Base-by-base conservation (phyloP, 345 rosid genomes). In the Noccaea caerulescens region DNA sequence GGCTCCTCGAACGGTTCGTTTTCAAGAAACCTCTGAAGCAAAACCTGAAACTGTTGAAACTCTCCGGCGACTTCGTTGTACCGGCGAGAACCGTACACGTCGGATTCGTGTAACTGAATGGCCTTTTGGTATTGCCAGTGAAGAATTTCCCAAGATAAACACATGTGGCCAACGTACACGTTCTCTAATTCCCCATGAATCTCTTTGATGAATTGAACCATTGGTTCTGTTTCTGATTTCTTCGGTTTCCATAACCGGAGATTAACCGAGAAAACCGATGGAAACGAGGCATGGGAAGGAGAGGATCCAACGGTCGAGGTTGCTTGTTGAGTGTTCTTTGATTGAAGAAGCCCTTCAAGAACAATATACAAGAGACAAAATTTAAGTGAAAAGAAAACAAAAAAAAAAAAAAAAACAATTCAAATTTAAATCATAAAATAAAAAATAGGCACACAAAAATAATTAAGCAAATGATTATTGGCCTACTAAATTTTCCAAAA, bases 71-170 rank as follows among this genome's bases (percentile, higher is more conserved):
- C 93, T 81, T 89, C 96, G 38, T 86, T 91, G 82, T 87, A 91
- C 5, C 79, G 72, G 6, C 82, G 84, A 10, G 68, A 55, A 10
- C 83, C 77, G n/a, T 76, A 76, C 3, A 78, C 84, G 63, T 94
- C 99, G 0, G 96, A 84, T 41, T 89, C 92, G 65, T 91, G 84
- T 36, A 91, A 68, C 60, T 89, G 85, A 32, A 91, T 63, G 2
- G 96, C 85, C 70, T 87, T 94, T 33, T 82, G 85, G 34, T 89
- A 94, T 77, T 94, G 95, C 97, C 97, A 94, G 52, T 91, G 90
- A 53, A 94, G 99, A 53, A 91, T 85, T 69, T 94, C 99, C 99
- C 99, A 94, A 0, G 99, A 86, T 38, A 94, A 91, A 84, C 99
- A 94, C 84, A 91, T 53, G 51, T 94, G 99, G 52, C 97, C 99